Evolutionary conservation across 2,329 filamentous ascomycete genomes (phyloP), one percentile per base, ranked within the genome.

Genomic region (Xylaria polymorpha): DNA sequence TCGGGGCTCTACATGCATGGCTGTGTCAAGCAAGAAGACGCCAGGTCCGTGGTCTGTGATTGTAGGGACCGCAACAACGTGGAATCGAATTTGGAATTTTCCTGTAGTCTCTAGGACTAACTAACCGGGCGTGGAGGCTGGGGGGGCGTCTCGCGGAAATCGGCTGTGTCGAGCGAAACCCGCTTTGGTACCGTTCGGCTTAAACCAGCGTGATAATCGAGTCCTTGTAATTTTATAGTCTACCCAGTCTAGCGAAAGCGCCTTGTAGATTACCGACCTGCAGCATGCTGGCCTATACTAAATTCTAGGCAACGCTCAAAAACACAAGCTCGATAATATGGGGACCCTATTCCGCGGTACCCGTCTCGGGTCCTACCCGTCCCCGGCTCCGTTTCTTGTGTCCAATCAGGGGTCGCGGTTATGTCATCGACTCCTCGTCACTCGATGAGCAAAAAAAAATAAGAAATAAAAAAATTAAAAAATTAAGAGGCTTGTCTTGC

Each of bases 81-180:
- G 22, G 8, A 37, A 51, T 37, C 18, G 48, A 22, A 68, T 68
- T 68, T 68, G 66, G 66, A 68, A 68, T 68, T 43, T 25, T 25
- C 15, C 18, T 15, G 32, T 57, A 6, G 41, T 32, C 56, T 64
- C 61, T 25, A 48, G 22, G 25, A 41, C 44, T 14, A 64, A 5
- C n/a, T 35, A n/a, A 20, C 22, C 7, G 20, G 60, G 22, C 18
- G 55, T 35, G 64, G 66, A 60, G 55, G 66, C 55, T 67, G 41
- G 29, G 66, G 58, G 9, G 22, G 41, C 37, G 15, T 20, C 35
- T 39, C 55, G 46, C 61, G 66, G 37, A 56, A 68, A 35, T 61
- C 66, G 61, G 62, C 61, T 32, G 43, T 39, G 35, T 41, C n/a
- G 43, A 61, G 66, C 66, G 66, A 65, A 68, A 64, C 53, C 18